A percentile compares a stretch with the other conserved stretches of the same genome.
phyloP scores from a whole-genome alignment of 495 filamentous ascomycete genomes.

The Tuber umbilicatum region DNA sequence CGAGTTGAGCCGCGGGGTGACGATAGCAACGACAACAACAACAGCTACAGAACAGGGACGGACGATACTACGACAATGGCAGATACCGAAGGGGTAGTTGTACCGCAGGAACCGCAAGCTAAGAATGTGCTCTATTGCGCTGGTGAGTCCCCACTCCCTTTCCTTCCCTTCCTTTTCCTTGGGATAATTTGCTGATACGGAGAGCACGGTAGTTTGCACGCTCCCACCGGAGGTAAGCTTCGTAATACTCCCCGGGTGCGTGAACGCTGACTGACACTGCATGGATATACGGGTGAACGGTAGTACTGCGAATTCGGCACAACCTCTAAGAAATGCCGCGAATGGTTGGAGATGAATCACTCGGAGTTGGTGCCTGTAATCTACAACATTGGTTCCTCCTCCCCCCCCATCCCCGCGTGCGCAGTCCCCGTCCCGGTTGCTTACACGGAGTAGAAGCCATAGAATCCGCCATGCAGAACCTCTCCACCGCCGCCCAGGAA shows the following conservation, averaged over 20 bases:
- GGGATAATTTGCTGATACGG: slow-evolving; percentile 32
- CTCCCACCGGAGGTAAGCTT: slow-evolving; percentile 79
- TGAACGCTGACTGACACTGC: background rate
- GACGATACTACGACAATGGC: slow-evolving; percentile 3
- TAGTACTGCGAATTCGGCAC: slow-evolving; percentile 99
- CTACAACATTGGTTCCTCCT: slow-evolving; percentile 69
- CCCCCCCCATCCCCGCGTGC: slow-evolving; percentile 7
- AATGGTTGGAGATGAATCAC: slow-evolving; percentile 78
- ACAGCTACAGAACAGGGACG: background rate
- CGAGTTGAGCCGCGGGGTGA: background rate
- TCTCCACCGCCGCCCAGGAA: slow-evolving; percentile 82
- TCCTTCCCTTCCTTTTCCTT: background rate
- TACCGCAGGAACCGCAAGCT: slow-evolving; percentile 53
- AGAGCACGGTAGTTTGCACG: slow-evolving; percentile 62
- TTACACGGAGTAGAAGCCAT: slow-evolving; percentile 59
- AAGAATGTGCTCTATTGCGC: slow-evolving; percentile 72
- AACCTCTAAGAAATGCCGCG: slow-evolving; percentile 94
- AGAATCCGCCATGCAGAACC: slow-evolving; percentile 69
- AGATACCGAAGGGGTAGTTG: slow-evolving; percentile 35
- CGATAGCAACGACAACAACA: background rate
- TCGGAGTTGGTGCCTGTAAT: slow-evolving; percentile 65
- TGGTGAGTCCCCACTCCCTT: slow-evolving; percentile 50
- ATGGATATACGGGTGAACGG: background rate
- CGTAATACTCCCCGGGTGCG: background rate
- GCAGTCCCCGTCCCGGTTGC: background rate